Conservation (phyloP, 208 protist genomes). For the Acanthamoeba triangularis region DNA sequence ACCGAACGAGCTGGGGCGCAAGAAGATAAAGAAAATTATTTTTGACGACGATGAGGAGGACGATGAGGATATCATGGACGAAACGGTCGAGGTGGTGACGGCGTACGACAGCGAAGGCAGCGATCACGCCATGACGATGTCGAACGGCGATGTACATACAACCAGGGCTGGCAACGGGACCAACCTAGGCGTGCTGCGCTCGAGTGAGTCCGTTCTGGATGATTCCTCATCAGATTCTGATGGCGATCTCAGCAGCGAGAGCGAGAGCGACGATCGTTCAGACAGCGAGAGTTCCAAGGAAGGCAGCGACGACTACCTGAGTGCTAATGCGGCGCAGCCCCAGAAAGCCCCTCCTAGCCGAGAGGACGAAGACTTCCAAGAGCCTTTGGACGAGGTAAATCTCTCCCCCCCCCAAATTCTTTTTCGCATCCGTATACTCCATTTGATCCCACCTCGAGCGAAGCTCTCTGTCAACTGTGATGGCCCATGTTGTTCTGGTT, state of each 20-base stretch:
- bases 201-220: not conserved
- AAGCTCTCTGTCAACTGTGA: not conserved
- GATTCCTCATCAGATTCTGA: constrained; percentile 19
- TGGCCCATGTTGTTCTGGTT: too few relatives aligned
- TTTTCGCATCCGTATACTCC: not conserved
- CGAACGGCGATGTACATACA: constrained; percentile 1
- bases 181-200: not conserved
- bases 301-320: not conserved
- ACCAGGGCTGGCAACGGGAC: not conserved
- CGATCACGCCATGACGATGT: not conserved
- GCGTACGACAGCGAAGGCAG: not conserved
- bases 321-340: not conserved
- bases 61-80: constrained; percentile 40
- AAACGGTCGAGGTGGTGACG: constrained; percentile 38
- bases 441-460: not conserved
- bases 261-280: constrained; percentile 10
- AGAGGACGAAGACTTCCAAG: not conserved
- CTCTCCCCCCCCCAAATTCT: not conserved
- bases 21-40: constrained; percentile 63
- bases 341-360: not conserved
- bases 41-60: constrained; percentile 49
- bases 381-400: not conserved
- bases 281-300: not conserved
- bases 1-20: constrained; percentile 25
- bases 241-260: constrained; percentile 6